These are phyloP conservation scores for Hymenoscyphus scutula DNA, from an alignment of 2,329 filamentous ascomycete species.

Conservation along the genomic window DNA sequence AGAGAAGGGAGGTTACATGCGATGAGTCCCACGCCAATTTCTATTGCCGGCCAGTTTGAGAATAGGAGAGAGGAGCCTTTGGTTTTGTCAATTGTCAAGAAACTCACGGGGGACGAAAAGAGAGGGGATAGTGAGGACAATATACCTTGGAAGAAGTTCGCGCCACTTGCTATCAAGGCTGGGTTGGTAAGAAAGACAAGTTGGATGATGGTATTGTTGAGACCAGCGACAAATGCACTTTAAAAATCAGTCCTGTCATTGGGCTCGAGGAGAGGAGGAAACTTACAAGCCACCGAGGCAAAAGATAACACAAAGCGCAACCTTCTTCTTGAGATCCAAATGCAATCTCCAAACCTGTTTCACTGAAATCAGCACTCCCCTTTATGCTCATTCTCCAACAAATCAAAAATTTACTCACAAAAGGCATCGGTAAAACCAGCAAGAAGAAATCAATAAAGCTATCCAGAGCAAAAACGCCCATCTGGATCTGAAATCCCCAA, in stretches of 20 bases:
- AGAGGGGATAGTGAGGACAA: background rate
- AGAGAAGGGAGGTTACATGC: background rate
- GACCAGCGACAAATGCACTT: background rate
- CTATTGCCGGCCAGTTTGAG: background rate
- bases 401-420: background rate
- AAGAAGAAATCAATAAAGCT: background rate
- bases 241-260: background rate
- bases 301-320: background rate
- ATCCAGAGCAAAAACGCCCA: background rate
- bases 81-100: background rate
- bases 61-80: background rate
- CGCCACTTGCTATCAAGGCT: background rate
- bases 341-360: background rate
- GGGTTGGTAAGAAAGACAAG: background rate
- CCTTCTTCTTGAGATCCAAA: background rate
- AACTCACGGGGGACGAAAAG: background rate
- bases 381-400: background rate
- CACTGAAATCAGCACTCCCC: background rate
- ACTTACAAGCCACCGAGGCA: background rate
- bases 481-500: background rate
- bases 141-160: background rate
- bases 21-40: background rate
- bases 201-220: background rate
- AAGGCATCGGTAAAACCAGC: background rate
- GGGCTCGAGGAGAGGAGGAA: background rate